Conservation (phyloP, 768 basidiomycete genomes). For the Tulasnella sp. region DNA sequence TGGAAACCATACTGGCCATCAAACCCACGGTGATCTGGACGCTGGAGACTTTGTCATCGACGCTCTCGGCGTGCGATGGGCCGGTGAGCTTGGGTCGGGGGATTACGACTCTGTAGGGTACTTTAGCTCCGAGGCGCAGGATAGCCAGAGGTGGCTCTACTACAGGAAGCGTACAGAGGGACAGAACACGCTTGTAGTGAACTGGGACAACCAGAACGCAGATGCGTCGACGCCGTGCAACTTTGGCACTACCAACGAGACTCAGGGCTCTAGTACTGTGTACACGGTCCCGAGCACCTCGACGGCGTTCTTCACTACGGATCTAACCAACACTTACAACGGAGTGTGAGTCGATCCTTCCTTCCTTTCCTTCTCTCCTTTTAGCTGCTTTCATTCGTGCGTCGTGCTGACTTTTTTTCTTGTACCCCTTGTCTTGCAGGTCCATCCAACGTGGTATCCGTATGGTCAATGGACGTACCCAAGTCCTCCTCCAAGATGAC, state of each 20-base stretch:
- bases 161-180: constrained; percentile 96
- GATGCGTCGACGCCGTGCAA: constrained; percentile 42
- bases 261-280: constrained; percentile 80
- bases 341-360: constrained; percentile 21
- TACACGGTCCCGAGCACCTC: constrained; percentile 49
- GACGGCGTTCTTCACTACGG: constrained; percentile 69
- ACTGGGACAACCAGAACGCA: constrained; percentile 70
- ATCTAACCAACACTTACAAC: constrained; percentile 68
- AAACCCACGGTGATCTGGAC: constrained; percentile 93
- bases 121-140: constrained; percentile 64
- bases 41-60: constrained; percentile 92
- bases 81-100: constrained; percentile 84
- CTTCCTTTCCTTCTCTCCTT: neutral
- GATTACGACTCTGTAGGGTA: constrained; percentile 71
- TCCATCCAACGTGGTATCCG: constrained; percentile 79
- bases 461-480: constrained; percentile 66
- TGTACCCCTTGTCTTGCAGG: constrained; percentile 41
- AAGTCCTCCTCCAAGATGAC: constrained; percentile 91
- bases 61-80: constrained; percentile 86
- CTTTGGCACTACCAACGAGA: constrained; percentile 42
- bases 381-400: neutral
- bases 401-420: neutral
- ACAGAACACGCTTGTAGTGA: constrained; percentile 85
- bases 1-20: constrained; percentile 66
- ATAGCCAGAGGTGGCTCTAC: constrained; percentile 70